These are phyloP conservation scores for Blastocystis sp. DNA, from an alignment of 352 stramenopile species.

Conservation along the genomic window DNA sequence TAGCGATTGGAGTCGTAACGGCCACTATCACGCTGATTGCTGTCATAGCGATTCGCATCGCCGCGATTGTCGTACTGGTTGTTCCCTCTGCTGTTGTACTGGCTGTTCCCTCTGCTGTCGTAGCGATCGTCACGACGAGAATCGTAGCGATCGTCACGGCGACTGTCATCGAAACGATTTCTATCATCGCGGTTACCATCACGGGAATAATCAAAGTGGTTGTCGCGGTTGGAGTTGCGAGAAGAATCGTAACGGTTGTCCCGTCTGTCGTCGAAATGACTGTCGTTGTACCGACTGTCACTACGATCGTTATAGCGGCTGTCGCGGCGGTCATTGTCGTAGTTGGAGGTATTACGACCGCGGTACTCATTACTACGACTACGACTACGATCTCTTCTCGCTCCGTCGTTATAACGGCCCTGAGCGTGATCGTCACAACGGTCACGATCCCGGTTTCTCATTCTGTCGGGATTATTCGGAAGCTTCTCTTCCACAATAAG, in stretches of 20 bases:
- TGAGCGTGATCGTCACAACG: neutral
- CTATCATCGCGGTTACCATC: too few species aligned
- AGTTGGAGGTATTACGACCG: neutral
- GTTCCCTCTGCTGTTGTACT: too few species aligned
- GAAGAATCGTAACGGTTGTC: too few species aligned
- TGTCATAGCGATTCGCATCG: neutral
- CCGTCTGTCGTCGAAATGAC: neutral
- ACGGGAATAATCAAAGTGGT: neutral
- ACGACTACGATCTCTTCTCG: neutral
- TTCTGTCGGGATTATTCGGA: neutral
- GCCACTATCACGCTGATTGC: neutral
- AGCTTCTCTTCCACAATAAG: neutral
- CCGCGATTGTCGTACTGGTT: neutral
- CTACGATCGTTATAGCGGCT: neutral
- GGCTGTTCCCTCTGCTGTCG: too few species aligned
- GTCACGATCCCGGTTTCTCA: neutral
- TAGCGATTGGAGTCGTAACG: neutral
- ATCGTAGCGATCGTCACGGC: too few species aligned
- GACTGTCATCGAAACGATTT: too few species aligned
- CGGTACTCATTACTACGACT: neutral
- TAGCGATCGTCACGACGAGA: too few species aligned
- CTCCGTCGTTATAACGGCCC: neutral
- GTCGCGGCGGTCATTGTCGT: neutral
- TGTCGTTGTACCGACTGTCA: too few species aligned
- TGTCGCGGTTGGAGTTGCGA: neutral